Evolutionary conservation across 805 yeast species (phyloP).

Genomic region (Monosporozyma solicola): DNA sequence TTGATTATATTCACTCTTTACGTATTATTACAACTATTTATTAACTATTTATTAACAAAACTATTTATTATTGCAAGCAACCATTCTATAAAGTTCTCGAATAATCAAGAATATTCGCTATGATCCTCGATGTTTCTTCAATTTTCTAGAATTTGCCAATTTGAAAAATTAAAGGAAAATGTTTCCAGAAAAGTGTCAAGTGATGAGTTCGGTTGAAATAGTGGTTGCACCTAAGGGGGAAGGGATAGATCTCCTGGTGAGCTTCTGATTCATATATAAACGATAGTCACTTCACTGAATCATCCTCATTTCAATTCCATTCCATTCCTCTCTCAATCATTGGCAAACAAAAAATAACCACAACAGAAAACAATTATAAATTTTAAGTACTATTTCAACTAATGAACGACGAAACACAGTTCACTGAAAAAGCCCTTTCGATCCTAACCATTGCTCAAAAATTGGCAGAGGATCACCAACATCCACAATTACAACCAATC

Average conservation of each 20-base stretch:
- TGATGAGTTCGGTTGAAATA: background rate
- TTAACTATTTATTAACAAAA: slow-evolving; percentile 1
- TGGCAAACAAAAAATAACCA: background rate
- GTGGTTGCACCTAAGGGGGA: background rate
- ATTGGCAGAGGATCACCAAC: slow-evolving; percentile 75
- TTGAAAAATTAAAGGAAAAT: background rate
- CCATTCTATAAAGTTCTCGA: background rate
- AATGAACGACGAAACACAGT: slow-evolving; percentile 51
- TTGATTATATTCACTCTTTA: background rate
- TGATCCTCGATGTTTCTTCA: background rate
- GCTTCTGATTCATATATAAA: background rate
- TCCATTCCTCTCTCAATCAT: background rate
- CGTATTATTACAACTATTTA: slow-evolving; percentile 4
- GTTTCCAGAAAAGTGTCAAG: slow-evolving; percentile 1
- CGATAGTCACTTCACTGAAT: background rate
- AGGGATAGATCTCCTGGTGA: background rate
- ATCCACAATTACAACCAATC: slow-evolving; percentile 77
- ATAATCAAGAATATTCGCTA: background rate
- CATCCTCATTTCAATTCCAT: background rate
- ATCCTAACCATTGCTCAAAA: slow-evolving; percentile 71
- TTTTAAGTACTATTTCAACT: background rate
- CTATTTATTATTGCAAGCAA: background rate
- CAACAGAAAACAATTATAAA: background rate
- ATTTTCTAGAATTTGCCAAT: background rate
- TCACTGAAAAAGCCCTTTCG: slow-evolving; percentile 87